phyloP scores from a whole-genome alignment of 164 flowering plant species.

The Aristolochia fimbriata region DNA sequence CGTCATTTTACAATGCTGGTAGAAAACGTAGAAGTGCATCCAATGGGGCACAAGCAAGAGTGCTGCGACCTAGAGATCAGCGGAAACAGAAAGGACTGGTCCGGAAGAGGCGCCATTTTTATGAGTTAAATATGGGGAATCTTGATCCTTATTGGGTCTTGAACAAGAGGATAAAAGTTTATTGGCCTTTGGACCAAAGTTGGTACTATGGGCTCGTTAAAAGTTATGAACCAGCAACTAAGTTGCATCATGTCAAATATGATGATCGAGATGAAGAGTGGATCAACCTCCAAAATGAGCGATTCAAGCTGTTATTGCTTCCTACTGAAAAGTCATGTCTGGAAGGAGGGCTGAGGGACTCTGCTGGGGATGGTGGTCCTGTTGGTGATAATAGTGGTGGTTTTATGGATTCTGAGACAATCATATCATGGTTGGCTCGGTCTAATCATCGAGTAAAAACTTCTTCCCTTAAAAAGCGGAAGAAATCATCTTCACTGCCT shows the following conservation, averaged over 20 bases:
- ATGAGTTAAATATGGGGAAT: constrained; percentile 47
- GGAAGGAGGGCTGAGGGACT: constrained; percentile 16
- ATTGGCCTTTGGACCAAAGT: constrained; percentile 92
- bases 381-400: constrained; percentile 36
- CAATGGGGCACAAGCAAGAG: constrained; percentile 50
- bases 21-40: constrained; percentile 18
- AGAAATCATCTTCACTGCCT: constrained; percentile 12
- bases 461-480: constrained; percentile 38
- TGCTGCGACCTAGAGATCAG: constrained; percentile 64
- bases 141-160: constrained; percentile 70
- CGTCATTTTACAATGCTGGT: constrained; percentile 20
- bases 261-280: constrained; percentile 98
- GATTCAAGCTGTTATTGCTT: constrained; percentile 73
- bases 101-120: constrained; percentile 76
- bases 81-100: constrained; percentile 31
- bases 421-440: constrained; percentile 79
- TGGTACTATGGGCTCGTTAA: constrained; percentile 87
- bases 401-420: constrained; percentile 75
- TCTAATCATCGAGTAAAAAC: constrained; percentile 45
- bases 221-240: constrained; percentile 48
- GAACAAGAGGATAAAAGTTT: constrained; percentile 70
- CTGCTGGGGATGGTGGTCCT: constrained; percentile 10
- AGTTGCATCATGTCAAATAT: constrained; percentile 86
- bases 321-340: constrained; percentile 45
- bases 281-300: constrained; percentile 70